phyloP scores from a whole-genome alignment of 2,329 filamentous ascomycete genomes.

The Rachicladosporium sp. region DNA sequence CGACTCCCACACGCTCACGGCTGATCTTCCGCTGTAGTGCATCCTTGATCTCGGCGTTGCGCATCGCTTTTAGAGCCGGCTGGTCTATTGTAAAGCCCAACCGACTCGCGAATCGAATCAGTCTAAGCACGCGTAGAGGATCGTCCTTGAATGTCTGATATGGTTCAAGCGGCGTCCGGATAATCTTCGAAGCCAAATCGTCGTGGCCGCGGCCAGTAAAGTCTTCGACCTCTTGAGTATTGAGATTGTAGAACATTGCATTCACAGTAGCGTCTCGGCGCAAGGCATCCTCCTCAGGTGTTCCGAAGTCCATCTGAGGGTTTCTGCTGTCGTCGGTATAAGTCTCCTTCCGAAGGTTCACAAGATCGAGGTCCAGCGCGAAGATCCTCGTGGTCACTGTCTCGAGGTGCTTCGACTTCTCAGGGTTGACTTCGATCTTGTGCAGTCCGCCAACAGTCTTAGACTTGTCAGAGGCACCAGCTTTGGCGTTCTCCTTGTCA shows the following conservation, averaged over 20 bases:
- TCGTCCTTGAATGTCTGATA: conserved; percentile 92
- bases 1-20: conserved; percentile 73
- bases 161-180: conserved; percentile 77
- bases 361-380: conserved; percentile 81
- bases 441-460: conserved; percentile 63
- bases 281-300: conserved; percentile 76
- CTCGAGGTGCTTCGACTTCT: conserved; percentile 93
- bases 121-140: conserved; percentile 70
- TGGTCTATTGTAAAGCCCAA: conserved; percentile 67
- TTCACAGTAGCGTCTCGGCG: conserved; percentile 90
- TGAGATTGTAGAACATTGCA: conserved; percentile 88
- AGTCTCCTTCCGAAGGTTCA: conserved; percentile 85
- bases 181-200: conserved; percentile 60
- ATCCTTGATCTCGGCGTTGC: conserved; percentile 60
- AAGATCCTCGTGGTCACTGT: conserved; percentile 79
- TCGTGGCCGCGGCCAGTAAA: conserved; percentile 61
- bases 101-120: conserved; percentile 83
- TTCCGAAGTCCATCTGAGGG: conserved; percentile 87
- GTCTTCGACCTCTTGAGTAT: conserved; percentile 69
- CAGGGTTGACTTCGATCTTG: conserved; percentile 82
- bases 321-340: conserved; percentile 84
- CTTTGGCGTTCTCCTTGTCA: conserved; percentile 27
- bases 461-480: conserved; percentile 29
- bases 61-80: conserved; percentile 61
- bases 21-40: conserved; percentile 83